Percentiles rank a stretch among this genome's conserved stretches.
These are phyloP conservation scores for Nannochloropsis gaditana DNA, from an alignment of 108 stramenopile species.

Conservation along the genomic window DNA sequence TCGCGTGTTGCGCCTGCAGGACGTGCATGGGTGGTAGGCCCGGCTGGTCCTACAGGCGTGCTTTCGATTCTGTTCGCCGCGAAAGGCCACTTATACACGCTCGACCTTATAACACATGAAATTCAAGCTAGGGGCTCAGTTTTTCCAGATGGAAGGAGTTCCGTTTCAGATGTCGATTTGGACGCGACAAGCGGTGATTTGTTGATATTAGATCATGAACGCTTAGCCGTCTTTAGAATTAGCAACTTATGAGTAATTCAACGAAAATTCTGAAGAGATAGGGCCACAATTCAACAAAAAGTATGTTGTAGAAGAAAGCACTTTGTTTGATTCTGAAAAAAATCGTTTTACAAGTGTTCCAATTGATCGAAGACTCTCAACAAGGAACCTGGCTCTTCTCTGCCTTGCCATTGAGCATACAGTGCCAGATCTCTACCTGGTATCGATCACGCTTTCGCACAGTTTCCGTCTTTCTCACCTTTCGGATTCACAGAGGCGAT, in stretches of 20 bases:
- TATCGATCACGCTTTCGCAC: no score
- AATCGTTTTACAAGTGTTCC: no score
- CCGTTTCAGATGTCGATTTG: neutral
- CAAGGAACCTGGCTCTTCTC: no score
- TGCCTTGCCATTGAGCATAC: no score
- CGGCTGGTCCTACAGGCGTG: neutral
- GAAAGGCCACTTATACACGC: neutral
- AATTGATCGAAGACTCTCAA: no score
- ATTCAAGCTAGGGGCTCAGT: neutral
- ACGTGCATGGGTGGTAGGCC: neutral
- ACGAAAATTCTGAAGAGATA: neutral
- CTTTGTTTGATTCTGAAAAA: no score
- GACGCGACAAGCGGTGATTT: conserved; percentile 12
- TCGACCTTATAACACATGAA: neutral
- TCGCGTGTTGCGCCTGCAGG: neutral
- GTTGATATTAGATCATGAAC: neutral
- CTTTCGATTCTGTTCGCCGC: neutral
- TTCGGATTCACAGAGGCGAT: neutral
- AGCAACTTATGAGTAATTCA: neutral
- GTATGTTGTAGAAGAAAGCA: neutral
- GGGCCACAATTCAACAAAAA: neutral
- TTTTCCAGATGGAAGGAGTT: neutral
- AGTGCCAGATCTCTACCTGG: no score
- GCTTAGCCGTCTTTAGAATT: neutral
- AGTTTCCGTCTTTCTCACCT: no score